phyloP scores from a whole-genome alignment of 1,284 basidiomycete genomes.

The Rhodofomes roseus region DNA sequence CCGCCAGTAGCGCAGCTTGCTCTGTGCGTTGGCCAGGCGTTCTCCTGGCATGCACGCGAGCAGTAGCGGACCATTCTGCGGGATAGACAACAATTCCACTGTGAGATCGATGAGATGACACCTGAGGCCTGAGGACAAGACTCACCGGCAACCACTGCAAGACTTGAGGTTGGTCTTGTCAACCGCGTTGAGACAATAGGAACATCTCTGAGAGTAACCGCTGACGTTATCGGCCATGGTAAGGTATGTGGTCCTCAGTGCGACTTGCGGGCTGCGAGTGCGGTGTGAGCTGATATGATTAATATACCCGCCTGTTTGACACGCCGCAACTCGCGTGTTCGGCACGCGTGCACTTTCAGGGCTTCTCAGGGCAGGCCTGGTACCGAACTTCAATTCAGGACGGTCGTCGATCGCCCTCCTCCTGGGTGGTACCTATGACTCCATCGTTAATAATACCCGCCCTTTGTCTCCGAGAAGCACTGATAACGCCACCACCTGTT shows the following conservation, averaged over 20 bases:
- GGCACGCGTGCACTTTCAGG: too few species aligned
- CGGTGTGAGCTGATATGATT: too few species aligned
- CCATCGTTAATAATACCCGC: too few species aligned
- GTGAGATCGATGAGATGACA: too few species aligned
- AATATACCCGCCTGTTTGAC: too few species aligned
- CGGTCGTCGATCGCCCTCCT: too few species aligned
- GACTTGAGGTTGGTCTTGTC: background rate
- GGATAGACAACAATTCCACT: background rate
- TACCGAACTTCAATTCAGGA: too few species aligned
- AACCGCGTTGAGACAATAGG: background rate
- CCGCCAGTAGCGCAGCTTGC: constrained; percentile 6
- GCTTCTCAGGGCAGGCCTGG: background rate
- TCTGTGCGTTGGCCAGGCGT: constrained; percentile 8
- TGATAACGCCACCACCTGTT: background rate
- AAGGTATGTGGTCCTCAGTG: background rate
- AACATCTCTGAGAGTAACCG: background rate
- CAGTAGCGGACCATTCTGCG: constrained; percentile 3
- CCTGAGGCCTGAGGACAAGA: background rate
- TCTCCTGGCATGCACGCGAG: constrained; percentile 1
- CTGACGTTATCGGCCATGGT: background rate
- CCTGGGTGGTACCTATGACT: too few species aligned
- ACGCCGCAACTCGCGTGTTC: too few species aligned
- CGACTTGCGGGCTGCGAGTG: too few species aligned
- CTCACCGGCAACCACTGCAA: background rate
- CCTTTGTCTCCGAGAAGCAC: background rate